Conservation (phyloP, 179 eudicot species). For the Beta lomatogona region DNA sequence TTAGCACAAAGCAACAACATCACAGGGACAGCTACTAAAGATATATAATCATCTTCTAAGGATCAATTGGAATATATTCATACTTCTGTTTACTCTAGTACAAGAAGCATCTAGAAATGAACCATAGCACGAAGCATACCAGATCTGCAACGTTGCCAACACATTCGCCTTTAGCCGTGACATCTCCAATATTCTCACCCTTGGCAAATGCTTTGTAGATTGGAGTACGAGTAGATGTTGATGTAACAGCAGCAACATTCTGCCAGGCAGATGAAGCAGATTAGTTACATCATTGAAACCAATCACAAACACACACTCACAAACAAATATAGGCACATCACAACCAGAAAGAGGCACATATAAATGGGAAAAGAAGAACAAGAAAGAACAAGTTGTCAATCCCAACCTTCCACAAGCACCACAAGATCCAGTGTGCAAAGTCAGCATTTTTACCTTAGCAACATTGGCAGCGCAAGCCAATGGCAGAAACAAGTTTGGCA, state of each 20-base stretch:
- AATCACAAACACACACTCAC: not conserved
- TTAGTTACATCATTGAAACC: conserved; percentile 4
- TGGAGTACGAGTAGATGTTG: conserved; percentile 98
- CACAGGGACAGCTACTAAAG: no score
- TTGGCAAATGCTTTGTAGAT: conserved; percentile 97
- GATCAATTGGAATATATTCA: not conserved
- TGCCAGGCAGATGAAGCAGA: conserved; percentile 30
- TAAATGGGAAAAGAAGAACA: not conserved
- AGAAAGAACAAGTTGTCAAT: not conserved
- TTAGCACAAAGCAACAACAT: not conserved
- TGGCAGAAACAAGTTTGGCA: conserved; percentile 94
- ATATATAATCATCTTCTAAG: not conserved
- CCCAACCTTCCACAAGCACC: not conserved
- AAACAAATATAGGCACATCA: not conserved
- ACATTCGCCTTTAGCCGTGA: conserved; percentile 99
- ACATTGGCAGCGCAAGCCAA: conserved; percentile 98
- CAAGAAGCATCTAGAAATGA: not conserved
- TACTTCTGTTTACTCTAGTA: not conserved
- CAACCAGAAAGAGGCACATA: not conserved
- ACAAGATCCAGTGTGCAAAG: not conserved
- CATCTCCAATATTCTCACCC: conserved; percentile 99
- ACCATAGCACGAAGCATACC: conserved; percentile 47
- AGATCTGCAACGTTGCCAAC: conserved; percentile 96
- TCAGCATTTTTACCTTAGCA: conserved; percentile 59
- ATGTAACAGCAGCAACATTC: conserved; percentile 98